Evolutionary conservation across 495 filamentous ascomycete species (phyloP), one percentile per base, ranked within the genome.

Genomic region (Neurospora sp.): DNA sequence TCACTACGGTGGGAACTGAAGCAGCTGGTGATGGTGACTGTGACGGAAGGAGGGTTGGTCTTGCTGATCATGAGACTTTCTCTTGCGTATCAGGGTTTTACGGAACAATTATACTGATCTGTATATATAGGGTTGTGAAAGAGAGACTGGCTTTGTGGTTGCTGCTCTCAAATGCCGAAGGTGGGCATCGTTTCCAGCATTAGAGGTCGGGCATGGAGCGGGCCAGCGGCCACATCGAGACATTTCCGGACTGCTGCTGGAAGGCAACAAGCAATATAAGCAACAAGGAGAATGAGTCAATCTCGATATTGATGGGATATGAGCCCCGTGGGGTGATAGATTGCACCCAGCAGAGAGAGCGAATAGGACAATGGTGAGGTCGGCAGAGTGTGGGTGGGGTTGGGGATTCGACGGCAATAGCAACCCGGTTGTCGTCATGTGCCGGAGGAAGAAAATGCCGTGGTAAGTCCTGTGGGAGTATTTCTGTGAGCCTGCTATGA

Each of bases 351-450:
- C 7, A 20, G 44, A 48, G n/a, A 11, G 44, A 48, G 44, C 78
- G 72, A 77, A 76, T 75, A 71, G 71, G 69, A 31, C 5, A 11
- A 18, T 65, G 12, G 75, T 75, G 71, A 76, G 73, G 71, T 72
- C 71, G 70, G 71, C 71, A 76, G 35, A 75, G 44, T 74, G 77
- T 77, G 75, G 44, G 44, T 11, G 44, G 75, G 75, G 72, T 71
- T 70, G 41, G 42, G 14, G 61, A 68, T 72, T 44, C 35, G 9
- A 46, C 9, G 27, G 38, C 71, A 77, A 78, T 78, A 76, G 75
- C 78, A 48, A 75, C 69, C 76, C 75, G 71, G 16, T 46, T 22
- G 20, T 59, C 31, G n/a, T 44, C 39, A 68, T 71, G 68, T 70
- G 74, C 48, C 11, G 48, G 9, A 59, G 22, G 11, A 4, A 27